A percentile compares a stretch with the other conserved stretches of the same genome.
Evolutionary conservation across 2,329 filamentous ascomycete species (phyloP).

Genomic region (Aspergillus brunneoviolaceus): DNA sequence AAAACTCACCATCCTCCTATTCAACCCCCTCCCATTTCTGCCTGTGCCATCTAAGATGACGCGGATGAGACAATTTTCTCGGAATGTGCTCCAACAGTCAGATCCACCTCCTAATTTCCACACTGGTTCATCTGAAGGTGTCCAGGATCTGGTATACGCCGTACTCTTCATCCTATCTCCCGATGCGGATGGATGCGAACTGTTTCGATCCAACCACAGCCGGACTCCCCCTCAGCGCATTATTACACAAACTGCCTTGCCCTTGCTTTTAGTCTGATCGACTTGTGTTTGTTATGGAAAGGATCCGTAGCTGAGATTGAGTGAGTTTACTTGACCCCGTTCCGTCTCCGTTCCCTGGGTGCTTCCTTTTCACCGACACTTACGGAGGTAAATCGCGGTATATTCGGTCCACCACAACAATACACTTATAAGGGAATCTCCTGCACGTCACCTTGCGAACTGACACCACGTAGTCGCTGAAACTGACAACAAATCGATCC

Average conservation of each 20-base stretch:
- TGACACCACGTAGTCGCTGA: background rate
- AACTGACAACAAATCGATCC: background rate
- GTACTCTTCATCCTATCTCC: slow-evolving; percentile 27
- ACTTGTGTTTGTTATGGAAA: slow-evolving; percentile 1
- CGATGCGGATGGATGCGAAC: slow-evolving; percentile 10
- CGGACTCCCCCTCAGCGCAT: background rate
- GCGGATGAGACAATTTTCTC: background rate
- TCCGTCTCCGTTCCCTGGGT: background rate
- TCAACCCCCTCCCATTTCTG: background rate
- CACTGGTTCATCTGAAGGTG: slow-evolving; percentile 18
- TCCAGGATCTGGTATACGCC: slow-evolving; percentile 27
- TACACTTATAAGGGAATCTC: background rate
- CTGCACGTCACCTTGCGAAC: background rate
- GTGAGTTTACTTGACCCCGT: too few species aligned
- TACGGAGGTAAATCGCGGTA: background rate
- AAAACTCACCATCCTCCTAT: too few species aligned
- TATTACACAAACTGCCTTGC: slow-evolving; percentile 6
- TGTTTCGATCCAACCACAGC: slow-evolving; percentile 8
- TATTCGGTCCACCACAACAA: background rate
- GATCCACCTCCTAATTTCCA: slow-evolving; percentile 23
- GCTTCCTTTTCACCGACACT: slow-evolving; percentile 8
- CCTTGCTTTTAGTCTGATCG: slow-evolving; percentile 2
- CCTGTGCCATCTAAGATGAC: background rate
- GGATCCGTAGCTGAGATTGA: background rate
- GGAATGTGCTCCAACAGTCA: background rate